phyloP scores from a whole-genome alignment of 305 asterid species.

The Fraxinus xanthoxyloides region DNA sequence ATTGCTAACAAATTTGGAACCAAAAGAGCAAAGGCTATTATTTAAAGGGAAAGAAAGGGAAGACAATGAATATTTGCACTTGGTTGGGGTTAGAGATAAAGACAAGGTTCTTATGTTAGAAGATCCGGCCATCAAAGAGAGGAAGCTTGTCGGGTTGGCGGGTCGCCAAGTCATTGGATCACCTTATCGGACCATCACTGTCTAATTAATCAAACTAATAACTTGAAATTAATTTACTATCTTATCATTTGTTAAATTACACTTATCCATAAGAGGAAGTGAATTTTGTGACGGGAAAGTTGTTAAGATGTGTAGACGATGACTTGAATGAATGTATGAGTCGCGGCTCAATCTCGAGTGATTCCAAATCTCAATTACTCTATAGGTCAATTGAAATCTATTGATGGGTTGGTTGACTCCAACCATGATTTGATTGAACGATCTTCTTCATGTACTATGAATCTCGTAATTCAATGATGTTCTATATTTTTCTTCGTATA shows the following conservation, averaged over 20 bases:
- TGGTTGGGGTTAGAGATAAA: constrained; percentile 70
- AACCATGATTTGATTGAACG: background rate
- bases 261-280: constrained; percentile 4
- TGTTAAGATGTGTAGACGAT: too few species aligned
- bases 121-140: constrained; percentile 76
- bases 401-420: background rate
- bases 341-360: too few species aligned
- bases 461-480: background rate
- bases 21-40: constrained; percentile 59
- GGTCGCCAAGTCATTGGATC: constrained; percentile 34
- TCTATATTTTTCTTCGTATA: too few species aligned
- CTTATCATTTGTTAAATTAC: background rate
- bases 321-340: too few species aligned
- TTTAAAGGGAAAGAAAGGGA: constrained; percentile 78
- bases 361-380: too few species aligned
- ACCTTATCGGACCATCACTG: constrained; percentile 51
- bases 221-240: background rate
- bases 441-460: background rate
- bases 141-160: constrained; percentile 46
- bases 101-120: constrained; percentile 66
- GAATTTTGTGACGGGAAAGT: too few species aligned
- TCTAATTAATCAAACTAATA: constrained; percentile 24
- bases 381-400: background rate
- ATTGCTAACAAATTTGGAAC: constrained; percentile 54
- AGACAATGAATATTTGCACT: constrained; percentile 63